phyloP scores from a whole-genome alignment of 768 basidiomycete genomes.

The Neoboletus magnificus region DNA sequence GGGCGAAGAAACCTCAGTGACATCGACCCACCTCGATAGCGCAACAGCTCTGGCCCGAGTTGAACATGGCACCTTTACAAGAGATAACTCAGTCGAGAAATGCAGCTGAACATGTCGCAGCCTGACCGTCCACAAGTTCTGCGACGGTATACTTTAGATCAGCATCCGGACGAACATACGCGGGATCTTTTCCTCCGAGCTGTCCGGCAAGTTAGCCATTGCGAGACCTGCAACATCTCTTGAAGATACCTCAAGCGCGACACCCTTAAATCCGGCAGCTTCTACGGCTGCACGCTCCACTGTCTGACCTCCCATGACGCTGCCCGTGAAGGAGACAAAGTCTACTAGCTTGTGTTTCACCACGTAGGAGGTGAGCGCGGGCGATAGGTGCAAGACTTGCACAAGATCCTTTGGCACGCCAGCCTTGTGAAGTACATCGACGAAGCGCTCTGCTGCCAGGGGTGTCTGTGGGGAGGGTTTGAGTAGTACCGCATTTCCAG shows the following conservation, averaged over 20 bases:
- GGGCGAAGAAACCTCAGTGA: neutral
- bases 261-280: constrained; percentile 76
- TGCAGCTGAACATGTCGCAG: neutral
- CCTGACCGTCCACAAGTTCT: constrained; percentile 85
- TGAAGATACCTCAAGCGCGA: constrained; percentile 69
- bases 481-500: constrained; percentile 86
- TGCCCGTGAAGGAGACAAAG: constrained; percentile 91
- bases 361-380: constrained; percentile 54
- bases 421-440: constrained; percentile 61
- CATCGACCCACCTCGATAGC: constrained; percentile 67
- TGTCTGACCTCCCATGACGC: constrained; percentile 70
- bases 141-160: constrained; percentile 78
- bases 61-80: constrained; percentile 80
- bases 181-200: constrained; percentile 98
- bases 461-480: constrained; percentile 99
- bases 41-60: constrained; percentile 97
- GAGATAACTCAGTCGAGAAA: neutral
- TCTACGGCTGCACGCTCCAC: constrained; percentile 69
- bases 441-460: constrained; percentile 78
- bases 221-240: neutral
- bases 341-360: constrained; percentile 65
- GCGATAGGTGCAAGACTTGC: constrained; percentile 73
- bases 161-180: constrained; percentile 87
- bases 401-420: constrained; percentile 76
- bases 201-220: constrained; percentile 29